Evolutionary conservation across 2,329 filamentous ascomycete species (phyloP).

Genomic region (Paraphaeosphaeria minitans): DNA sequence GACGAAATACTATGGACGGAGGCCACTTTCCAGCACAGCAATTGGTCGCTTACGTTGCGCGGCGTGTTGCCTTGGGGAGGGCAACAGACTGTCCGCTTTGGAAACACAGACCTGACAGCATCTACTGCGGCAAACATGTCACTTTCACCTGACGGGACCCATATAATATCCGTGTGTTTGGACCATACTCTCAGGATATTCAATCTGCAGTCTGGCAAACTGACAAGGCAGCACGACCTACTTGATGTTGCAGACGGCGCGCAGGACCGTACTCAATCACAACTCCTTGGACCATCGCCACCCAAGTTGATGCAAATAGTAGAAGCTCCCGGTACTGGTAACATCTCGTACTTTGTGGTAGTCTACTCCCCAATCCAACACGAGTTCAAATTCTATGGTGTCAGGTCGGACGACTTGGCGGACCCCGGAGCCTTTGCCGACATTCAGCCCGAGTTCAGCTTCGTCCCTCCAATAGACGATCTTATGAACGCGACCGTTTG

Average conservation of each 20-base stretch:
- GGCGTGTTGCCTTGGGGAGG: conserved; percentile 71
- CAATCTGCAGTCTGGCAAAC: conserved; percentile 81
- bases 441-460: conserved; percentile 65
- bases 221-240: conserved; percentile 78
- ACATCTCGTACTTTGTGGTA: conserved; percentile 66
- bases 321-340: conserved; percentile 57
- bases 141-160: conserved; percentile 55
- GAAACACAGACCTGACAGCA: conserved; percentile 65
- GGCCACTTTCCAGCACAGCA: conserved; percentile 73
- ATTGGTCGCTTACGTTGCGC: conserved; percentile 64
- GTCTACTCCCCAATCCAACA: conserved; percentile 89
- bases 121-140: conserved; percentile 68
- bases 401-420: conserved; percentile 64
- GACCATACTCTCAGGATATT: conserved; percentile 90
- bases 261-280: conserved; percentile 71
- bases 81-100: conserved; percentile 67
- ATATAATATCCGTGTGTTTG: conserved; percentile 79
- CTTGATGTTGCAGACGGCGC: conserved; percentile 64
- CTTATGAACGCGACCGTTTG: conserved; percentile 58
- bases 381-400: conserved; percentile 93
- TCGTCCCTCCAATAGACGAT: conserved; percentile 66
- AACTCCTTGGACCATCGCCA: conserved; percentile 79
- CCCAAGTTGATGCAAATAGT: conserved; percentile 77
- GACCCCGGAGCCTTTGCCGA: conserved; percentile 69
- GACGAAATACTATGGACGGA: conserved; percentile 65